These are phyloP conservation scores for Neolentinus lepideus DNA, from an alignment of 1,284 basidiomycete genomes.

Conservation along the genomic window DNA sequence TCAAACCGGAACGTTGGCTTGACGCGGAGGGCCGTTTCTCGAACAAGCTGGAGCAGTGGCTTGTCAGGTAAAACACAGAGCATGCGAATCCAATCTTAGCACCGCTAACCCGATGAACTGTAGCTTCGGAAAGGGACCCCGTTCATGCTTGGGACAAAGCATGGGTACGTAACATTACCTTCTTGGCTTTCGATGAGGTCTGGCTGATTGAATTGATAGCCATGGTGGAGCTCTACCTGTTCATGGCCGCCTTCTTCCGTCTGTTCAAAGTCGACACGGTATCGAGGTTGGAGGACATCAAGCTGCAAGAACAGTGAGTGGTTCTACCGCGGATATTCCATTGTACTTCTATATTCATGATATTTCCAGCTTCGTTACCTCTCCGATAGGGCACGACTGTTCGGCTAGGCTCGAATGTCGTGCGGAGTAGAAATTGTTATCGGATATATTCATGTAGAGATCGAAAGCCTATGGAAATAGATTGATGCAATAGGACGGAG, in stretches of 20 bases:
- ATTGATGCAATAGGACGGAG: no score
- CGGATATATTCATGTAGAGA: no score
- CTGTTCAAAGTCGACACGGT: not conserved
- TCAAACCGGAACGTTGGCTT: slow-evolving; percentile 28
- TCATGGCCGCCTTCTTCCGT: not conserved
- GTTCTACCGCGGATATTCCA: no score
- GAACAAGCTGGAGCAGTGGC: slow-evolving; percentile 7
- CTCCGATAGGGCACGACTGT: no score
- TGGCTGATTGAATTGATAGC: not conserved
- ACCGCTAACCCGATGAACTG: not conserved
- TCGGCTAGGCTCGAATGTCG: no score
- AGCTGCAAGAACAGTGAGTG: no score
- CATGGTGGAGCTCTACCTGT: not conserved
- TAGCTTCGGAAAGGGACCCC: slow-evolving; percentile 15
- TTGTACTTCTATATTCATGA: no score
- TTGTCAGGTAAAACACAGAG: slow-evolving; percentile 9
- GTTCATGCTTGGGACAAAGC: slow-evolving; percentile 14
- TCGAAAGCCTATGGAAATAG: no score
- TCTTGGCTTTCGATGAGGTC: not conserved
- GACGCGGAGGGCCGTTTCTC: slow-evolving; percentile 2
- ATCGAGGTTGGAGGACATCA: no score
- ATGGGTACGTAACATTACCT: not conserved
- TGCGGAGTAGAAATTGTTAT: no score
- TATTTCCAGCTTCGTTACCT: no score
- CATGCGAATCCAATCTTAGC: not conserved